A percentile compares a stretch with the other conserved stretches of the same genome.
Evolutionary conservation across 192 early-diverging fungal species (phyloP).

Genomic region (Umbelopsis ramanniana): DNA sequence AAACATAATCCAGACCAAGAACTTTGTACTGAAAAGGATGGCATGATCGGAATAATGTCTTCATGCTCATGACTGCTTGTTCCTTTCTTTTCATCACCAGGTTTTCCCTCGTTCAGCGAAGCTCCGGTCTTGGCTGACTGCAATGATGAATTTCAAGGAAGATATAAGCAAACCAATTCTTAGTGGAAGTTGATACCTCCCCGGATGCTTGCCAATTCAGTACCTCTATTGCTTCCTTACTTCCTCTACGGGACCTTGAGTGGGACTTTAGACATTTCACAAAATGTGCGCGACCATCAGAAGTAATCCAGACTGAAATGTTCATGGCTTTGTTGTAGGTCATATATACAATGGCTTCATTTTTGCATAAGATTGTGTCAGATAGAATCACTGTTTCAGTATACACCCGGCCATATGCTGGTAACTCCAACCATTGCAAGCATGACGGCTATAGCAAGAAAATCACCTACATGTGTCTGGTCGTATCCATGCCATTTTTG

Average conservation of each 20-base stretch:
- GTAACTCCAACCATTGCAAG: not conserved
- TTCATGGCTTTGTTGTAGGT: conserved; percentile 41
- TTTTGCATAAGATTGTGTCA: not conserved
- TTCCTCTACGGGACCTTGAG: conserved; percentile 32
- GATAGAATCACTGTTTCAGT: no score
- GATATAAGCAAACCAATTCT: not conserved
- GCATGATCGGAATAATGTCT: conserved; percentile 5
- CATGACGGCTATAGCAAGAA: not conserved
- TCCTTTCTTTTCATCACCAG: not conserved
- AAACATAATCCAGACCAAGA: conserved; percentile 59
- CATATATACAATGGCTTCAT: conserved; percentile 24
- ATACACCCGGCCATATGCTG: no score
- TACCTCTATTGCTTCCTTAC: conserved; percentile 38
- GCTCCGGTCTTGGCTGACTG: not conserved
- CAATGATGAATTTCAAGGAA: not conserved
- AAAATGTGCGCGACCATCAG: conserved; percentile 69
- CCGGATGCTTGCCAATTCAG: no score
- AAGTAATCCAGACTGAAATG: conserved; percentile 60
- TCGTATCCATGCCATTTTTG: conserved; percentile 39
- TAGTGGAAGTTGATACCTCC: no score
- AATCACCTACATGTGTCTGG: conserved; percentile 41
- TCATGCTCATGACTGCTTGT: not conserved
- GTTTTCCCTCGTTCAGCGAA: not conserved
- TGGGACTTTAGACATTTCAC: conserved; percentile 42
- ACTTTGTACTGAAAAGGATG: conserved; percentile 28